Evolutionary conservation across 495 filamentous ascomycete species (phyloP).

Genomic region (Cercophora sp.): DNA sequence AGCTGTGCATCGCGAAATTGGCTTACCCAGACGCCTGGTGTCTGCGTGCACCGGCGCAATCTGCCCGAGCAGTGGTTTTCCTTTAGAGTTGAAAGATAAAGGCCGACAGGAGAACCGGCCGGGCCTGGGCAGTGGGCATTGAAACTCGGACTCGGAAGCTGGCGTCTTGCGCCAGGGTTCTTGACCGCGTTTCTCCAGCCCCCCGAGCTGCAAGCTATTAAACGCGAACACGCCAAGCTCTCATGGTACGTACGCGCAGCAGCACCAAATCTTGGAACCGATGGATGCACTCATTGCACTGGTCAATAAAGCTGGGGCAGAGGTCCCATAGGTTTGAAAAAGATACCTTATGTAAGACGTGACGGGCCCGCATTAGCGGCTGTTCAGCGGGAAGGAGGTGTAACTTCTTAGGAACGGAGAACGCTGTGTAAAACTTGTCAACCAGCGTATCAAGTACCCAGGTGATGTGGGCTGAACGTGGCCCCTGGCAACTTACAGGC

Average conservation of each 20-base stretch:
- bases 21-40: constrained; percentile 3
- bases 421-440: no score
- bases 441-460: not conserved
- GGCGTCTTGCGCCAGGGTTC: not conserved
- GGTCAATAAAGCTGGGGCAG: no score
- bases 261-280: constrained; percentile 25
- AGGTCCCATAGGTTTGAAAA: no score
- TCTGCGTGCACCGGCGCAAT: not conserved
- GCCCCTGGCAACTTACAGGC: not conserved
- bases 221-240: constrained; percentile 31
- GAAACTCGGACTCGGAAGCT: not conserved
- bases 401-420: not conserved
- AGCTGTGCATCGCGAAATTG: constrained; percentile 11
- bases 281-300: constrained; percentile 4
- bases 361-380: constrained; percentile 28
- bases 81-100: not conserved
- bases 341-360: no score
- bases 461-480: not conserved
- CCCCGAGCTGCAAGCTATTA: constrained; percentile 22
- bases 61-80: constrained; percentile 6
- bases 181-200: not conserved
- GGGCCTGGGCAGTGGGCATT: not conserved
- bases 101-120: not conserved
- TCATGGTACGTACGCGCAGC: constrained; percentile 30
- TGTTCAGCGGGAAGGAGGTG: constrained; percentile 18